Base-by-base conservation (phyloP, 192 early-diverging fungal genomes). In the Pilobolus umbonatus region DNA sequence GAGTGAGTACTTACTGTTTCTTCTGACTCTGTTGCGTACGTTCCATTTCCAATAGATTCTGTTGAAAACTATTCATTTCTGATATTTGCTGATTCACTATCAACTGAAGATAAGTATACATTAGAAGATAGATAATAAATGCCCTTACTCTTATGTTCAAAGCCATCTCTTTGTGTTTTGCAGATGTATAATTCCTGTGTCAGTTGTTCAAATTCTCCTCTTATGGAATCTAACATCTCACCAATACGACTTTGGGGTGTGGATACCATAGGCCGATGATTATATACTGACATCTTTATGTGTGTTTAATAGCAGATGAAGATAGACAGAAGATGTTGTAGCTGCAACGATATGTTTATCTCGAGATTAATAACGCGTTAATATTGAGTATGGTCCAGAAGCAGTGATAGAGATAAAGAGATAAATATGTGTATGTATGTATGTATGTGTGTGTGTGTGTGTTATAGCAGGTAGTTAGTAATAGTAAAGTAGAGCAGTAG, bases 141-240 rank as follows among this genome's bases (percentile, higher is more conserved):
- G 4, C 40, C n/a, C 81, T 65, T 88, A 92, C 91, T 76, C 73
- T 90, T 86, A 55, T 87, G 79, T 71, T 94, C 94, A 68, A 85
- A 81, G 36, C 94, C 94, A 62, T 94, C 90, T 43, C 87, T 75
- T 65, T 91, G 88, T 21, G 79, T 75, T 63, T 88, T 87, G 69
- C 70, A 82, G 21, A 81, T 72, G 22, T 79, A 75, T 5, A 81
- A 74, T 57, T 94, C 94, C 67, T 92, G 83, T 29, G 78, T 75
- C 32, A 91, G 60, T 59, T 67, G 76, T 38, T 94, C 91, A 54
- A 86, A 90, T 67, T 96, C 94, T 26, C 57, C 67, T 38, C 83
- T 83, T 49, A 94, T 67, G 21, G 86, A 77, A 47, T 96, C 94
- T 26, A 94, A 68, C 49, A 91, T 76, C 63, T 94, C 92, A 9